Percentiles rank a stretch among this genome's conserved stretches.
These are phyloP conservation scores for Boletus sensibilis DNA, from an alignment of 768 basidiomycete genomes.

Conservation along the genomic window DNA sequence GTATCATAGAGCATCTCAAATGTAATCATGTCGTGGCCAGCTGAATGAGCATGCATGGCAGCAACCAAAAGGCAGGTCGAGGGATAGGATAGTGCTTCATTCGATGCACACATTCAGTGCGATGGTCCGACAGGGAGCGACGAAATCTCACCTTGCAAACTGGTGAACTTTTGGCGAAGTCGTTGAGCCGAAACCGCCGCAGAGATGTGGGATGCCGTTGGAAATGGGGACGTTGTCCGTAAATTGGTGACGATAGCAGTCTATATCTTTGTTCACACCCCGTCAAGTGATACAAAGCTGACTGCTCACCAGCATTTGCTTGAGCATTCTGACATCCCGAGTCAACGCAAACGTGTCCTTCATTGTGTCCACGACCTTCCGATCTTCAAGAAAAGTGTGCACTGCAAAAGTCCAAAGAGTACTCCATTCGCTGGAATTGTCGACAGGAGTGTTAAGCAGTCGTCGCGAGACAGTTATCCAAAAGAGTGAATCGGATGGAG, in stretches of 20 bases:
- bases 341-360: slow-evolving; percentile 62
- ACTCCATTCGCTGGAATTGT: slow-evolving; percentile 51
- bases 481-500: slow-evolving; percentile 47
- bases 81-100: slow-evolving; percentile 72
- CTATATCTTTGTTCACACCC: slow-evolving; percentile 35
- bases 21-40: slow-evolving; percentile 78
- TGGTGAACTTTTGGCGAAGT: slow-evolving; percentile 49
- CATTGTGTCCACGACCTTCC: slow-evolving; percentile 43
- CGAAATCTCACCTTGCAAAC: slow-evolving; percentile 49
- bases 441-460: slow-evolving; percentile 38
- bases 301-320: slow-evolving; percentile 57
- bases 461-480: slow-evolving; percentile 53
- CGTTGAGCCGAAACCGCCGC: slow-evolving; percentile 52
- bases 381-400: slow-evolving; percentile 54
- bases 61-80: slow-evolving; percentile 82
- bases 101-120: not conserved
- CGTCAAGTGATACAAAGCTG: not conserved
- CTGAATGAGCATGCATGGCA: slow-evolving; percentile 70
- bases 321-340: slow-evolving; percentile 57
- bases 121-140: not conserved
- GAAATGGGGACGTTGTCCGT: slow-evolving; percentile 52
- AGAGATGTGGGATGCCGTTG: slow-evolving; percentile 44
- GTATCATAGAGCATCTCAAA: slow-evolving; percentile 88
- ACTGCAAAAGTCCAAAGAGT: slow-evolving; percentile 57
- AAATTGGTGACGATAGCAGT: slow-evolving; percentile 45